These are phyloP conservation scores for Colletotrichum tropicale DNA, from an alignment of 2,329 filamentous ascomycete genomes.

Conservation along the genomic window DNA sequence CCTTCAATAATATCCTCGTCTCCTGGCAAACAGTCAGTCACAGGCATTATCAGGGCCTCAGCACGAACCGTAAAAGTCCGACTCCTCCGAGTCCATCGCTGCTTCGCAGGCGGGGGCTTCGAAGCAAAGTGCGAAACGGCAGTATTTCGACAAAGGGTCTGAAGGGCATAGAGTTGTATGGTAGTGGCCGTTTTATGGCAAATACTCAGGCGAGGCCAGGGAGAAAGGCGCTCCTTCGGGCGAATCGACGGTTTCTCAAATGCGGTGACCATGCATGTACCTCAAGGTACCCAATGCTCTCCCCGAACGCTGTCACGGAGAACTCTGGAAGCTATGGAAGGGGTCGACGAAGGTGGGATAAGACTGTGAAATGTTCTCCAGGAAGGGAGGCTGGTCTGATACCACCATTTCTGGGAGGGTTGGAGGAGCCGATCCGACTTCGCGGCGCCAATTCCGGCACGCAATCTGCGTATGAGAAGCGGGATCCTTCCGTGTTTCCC, in stretches of 20 bases:
- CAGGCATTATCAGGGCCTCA: slow-evolving; percentile 7
- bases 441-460: background rate
- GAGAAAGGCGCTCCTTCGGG: background rate
- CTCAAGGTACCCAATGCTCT: background rate
- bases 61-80: slow-evolving; percentile 25
- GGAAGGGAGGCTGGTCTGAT: background rate
- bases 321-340: background rate
- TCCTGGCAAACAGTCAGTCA: slow-evolving; percentile 44
- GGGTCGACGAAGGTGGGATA: background rate
- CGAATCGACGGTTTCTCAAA: background rate
- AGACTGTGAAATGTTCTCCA: background rate
- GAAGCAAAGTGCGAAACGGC: background rate
- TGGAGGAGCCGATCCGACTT: background rate
- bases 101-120: background rate
- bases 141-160: background rate
- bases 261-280: background rate
- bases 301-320: background rate
- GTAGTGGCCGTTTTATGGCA: background rate
- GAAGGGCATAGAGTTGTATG: background rate
- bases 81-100: slow-evolving; percentile 20
- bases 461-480: background rate
- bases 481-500: slow-evolving; percentile 8
- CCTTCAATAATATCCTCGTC: slow-evolving; percentile 51
- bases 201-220: background rate
- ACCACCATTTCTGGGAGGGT: background rate